phyloP scores from a whole-genome alignment of 257 asterid genomes.

The Forsythia suspensa region DNA sequence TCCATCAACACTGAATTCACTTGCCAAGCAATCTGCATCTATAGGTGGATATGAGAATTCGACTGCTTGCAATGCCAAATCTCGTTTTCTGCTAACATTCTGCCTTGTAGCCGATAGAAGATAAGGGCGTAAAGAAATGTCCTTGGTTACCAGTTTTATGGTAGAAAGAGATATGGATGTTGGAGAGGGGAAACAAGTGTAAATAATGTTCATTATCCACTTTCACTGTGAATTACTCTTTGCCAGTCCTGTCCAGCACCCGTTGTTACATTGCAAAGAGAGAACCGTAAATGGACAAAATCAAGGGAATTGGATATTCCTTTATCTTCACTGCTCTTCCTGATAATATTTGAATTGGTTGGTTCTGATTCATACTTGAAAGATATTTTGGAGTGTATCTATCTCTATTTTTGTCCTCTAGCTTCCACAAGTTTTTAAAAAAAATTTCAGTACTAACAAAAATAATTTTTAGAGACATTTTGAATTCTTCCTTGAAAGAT shows the following conservation, averaged over 20 bases:
- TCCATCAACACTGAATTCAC: slow-evolving; percentile 45
- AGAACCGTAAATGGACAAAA: neutral
- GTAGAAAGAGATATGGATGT: slow-evolving; percentile 18
- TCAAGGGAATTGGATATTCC: neutral
- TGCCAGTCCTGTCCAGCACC: neutral
- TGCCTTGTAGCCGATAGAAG: slow-evolving; percentile 1
- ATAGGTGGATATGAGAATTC: slow-evolving; percentile 30
- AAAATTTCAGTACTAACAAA: no score
- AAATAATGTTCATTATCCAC: slow-evolving; percentile 30
- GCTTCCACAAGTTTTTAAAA: neutral
- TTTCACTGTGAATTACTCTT: neutral
- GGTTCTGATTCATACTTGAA: slow-evolving; percentile 21
- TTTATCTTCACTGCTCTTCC: neutral
- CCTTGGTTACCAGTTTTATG: slow-evolving; percentile 12
- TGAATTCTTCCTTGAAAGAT: no score
- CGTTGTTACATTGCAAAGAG: neutral
- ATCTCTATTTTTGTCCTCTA: neutral
- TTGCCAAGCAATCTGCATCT: slow-evolving; percentile 37
- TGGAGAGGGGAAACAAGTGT: slow-evolving; percentile 22
- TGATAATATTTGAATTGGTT: slow-evolving; percentile 18
- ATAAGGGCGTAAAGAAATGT: slow-evolving; percentile 13
- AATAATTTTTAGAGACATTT: neutral
- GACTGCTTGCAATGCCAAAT: slow-evolving; percentile 28
- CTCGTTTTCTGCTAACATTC: slow-evolving; percentile 22
- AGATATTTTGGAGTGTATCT: slow-evolving; percentile 2